These are phyloP conservation scores for Xylaria acuta DNA, from an alignment of 495 filamentous ascomycete species.

Conservation along the genomic window DNA sequence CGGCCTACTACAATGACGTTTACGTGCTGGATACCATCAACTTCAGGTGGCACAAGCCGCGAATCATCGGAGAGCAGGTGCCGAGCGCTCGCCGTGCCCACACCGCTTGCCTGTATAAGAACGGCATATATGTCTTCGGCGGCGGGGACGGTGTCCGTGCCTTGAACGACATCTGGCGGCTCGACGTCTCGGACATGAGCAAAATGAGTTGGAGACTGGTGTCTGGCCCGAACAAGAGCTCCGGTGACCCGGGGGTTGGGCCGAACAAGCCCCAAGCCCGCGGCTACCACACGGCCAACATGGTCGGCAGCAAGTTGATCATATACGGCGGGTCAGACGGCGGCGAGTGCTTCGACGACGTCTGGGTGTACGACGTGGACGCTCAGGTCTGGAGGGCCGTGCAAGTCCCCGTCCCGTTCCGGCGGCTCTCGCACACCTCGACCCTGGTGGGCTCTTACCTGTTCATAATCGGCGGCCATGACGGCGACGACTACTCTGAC, in stretches of 20 bases:
- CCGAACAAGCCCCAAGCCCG: slow-evolving; percentile 59
- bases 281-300: slow-evolving; percentile 73
- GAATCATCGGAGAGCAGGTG: slow-evolving; percentile 56
- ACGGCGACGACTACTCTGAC: slow-evolving; percentile 69
- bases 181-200: slow-evolving; percentile 66
- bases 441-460: slow-evolving; percentile 71
- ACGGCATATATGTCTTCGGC: slow-evolving; percentile 71
- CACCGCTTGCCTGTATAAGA: slow-evolving; percentile 70
- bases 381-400: slow-evolving; percentile 60
- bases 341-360: slow-evolving; percentile 70
- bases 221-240: slow-evolving; percentile 45
- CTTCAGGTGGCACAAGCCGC: slow-evolving; percentile 63
- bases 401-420: slow-evolving; percentile 58
- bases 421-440: slow-evolving; percentile 66
- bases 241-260: slow-evolving; percentile 31
- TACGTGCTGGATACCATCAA: slow-evolving; percentile 71
- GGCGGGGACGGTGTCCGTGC: slow-evolving; percentile 70
- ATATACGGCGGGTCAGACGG: slow-evolving; percentile 71
- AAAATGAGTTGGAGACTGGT: slow-evolving; percentile 70
- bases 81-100: slow-evolving; percentile 66
- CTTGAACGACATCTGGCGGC: slow-evolving; percentile 70
- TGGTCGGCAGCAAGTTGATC: slow-evolving; percentile 71
- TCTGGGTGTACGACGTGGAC: slow-evolving; percentile 72
- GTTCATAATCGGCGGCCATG: slow-evolving; percentile 70
- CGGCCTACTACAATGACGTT: slow-evolving; percentile 71